phyloP scores from a whole-genome alignment of 805 yeast species.

The Spathaspora arborariae region DNA sequence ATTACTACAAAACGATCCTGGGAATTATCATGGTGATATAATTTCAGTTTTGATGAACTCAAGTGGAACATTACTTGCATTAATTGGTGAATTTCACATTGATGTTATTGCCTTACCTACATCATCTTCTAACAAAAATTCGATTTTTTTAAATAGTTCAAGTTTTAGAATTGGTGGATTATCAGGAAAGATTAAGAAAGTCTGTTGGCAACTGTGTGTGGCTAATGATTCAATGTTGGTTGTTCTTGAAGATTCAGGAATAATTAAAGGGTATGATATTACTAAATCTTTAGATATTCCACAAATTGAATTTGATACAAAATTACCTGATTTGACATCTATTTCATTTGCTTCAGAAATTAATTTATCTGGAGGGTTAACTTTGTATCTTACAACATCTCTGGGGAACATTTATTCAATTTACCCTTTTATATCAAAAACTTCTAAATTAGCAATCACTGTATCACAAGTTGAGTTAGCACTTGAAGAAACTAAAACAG shows the following conservation, averaged over 20 bases:
- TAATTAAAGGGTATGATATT: conserved; percentile 18
- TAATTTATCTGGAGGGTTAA: conserved; percentile 22
- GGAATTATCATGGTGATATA: conserved; percentile 21
- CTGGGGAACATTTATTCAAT: conserved; percentile 20
- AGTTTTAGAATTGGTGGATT: conserved; percentile 13
- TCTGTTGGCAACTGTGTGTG: conserved; percentile 22
- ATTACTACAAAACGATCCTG: conserved; percentile 11
- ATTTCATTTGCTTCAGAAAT: conserved; percentile 26
- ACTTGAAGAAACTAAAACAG: conserved; percentile 9
- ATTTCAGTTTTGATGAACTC: conserved; percentile 33
- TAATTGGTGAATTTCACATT: conserved; percentile 28
- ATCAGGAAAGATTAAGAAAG: conserved; percentile 16
- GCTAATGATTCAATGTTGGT: conserved; percentile 21
- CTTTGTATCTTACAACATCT: conserved; percentile 23
- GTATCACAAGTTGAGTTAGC: conserved; percentile 8
- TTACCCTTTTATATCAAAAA: conserved; percentile 22
- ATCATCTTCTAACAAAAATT: background rate
- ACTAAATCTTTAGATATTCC: conserved; percentile 16
- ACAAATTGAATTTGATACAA: conserved; percentile 16
- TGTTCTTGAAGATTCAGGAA: conserved; percentile 17
- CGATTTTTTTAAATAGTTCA: conserved; percentile 1
- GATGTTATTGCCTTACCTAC: conserved; percentile 29
- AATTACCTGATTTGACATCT: conserved; percentile 18
- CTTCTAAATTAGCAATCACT: conserved; percentile 15
- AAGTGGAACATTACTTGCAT: conserved; percentile 41